A percentile compares a stretch with the other conserved stretches of the same genome.
These are phyloP conservation scores for Wickerhamomyces queroliae DNA, from an alignment of 805 yeast genomes.

Conservation along the genomic window DNA sequence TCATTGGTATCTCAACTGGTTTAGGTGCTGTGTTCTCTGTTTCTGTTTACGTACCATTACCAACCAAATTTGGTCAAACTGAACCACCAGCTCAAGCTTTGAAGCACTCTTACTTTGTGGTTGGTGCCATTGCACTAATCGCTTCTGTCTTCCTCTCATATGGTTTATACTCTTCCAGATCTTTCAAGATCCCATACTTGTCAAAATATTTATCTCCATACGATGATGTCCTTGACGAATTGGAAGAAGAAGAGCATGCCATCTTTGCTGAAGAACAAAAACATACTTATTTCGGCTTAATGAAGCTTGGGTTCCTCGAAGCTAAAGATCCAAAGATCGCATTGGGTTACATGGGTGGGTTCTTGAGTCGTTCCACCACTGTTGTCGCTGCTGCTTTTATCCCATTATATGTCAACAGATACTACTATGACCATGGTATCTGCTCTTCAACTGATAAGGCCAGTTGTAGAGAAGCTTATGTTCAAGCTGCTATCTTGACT, in stretches of 20 bases:
- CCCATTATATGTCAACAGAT: slow-evolving; percentile 57
- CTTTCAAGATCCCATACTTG: slow-evolving; percentile 20
- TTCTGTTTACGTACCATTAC: slow-evolving; percentile 47
- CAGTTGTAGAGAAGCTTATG: slow-evolving; percentile 56
- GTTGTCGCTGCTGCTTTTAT: slow-evolving; percentile 54
- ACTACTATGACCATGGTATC: slow-evolving; percentile 42
- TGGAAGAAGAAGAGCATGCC: slow-evolving; percentile 22
- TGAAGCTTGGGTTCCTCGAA: slow-evolving; percentile 41
- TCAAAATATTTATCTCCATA: slow-evolving; percentile 20
- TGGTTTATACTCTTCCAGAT: slow-evolving; percentile 41
- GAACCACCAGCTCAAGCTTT: slow-evolving; percentile 39
- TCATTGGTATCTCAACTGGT: slow-evolving; percentile 59
- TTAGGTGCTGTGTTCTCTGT: slow-evolving; percentile 66
- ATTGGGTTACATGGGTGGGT: slow-evolving; percentile 54
- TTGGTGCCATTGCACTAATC: slow-evolving; percentile 36
- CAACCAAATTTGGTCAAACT: slow-evolving; percentile 38
- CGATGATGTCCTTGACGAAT: slow-evolving; percentile 27
- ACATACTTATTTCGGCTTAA: slow-evolving; percentile 31
- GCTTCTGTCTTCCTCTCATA: slow-evolving; percentile 33
- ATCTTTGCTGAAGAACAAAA: slow-evolving; percentile 5
- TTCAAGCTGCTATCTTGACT: slow-evolving; percentile 59
- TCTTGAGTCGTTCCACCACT: slow-evolving; percentile 59
- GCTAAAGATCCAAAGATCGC: slow-evolving; percentile 44
- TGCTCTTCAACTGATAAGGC: slow-evolving; percentile 35
- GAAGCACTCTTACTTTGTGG: slow-evolving; percentile 40